Conservation (phyloP, 306 rosid species). For the Datisca glomerata region DNA sequence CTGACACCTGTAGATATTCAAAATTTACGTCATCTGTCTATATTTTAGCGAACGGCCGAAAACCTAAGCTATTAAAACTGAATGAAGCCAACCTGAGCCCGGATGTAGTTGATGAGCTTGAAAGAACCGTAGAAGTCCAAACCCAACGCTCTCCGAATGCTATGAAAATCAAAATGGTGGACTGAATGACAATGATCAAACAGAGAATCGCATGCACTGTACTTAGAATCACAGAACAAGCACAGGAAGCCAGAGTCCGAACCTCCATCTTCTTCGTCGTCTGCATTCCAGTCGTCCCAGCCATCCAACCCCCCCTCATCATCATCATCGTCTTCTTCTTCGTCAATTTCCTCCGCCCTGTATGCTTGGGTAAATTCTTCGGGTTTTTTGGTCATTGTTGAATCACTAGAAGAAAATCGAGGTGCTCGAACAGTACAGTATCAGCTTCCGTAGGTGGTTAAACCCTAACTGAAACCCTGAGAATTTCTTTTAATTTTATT, state of each 20-base stretch:
- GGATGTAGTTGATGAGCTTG: constrained; percentile 71
- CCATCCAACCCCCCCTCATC: constrained; percentile 20
- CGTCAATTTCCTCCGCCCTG: background rate
- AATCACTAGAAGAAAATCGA: too few relatives aligned
- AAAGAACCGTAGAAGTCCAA: constrained; percentile 70
- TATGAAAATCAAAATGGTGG: constrained; percentile 59
- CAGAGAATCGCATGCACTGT: constrained; percentile 23
- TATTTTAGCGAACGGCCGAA: too few relatives aligned
- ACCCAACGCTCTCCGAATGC: constrained; percentile 20
- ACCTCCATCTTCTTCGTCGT: constrained; percentile 23
- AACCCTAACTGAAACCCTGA: too few relatives aligned
- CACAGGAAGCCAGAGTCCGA: constrained; percentile 32
- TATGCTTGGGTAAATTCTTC: too few relatives aligned
- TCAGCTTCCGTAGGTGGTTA: too few relatives aligned
- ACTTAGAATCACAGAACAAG: constrained; percentile 57
- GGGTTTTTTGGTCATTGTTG: too few relatives aligned
- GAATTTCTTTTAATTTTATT: too few relatives aligned
- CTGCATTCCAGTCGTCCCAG: constrained; percentile 64
- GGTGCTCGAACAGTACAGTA: too few relatives aligned
- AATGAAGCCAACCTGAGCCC: constrained; percentile 40
- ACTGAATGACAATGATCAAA: constrained; percentile 45
- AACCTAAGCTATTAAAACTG: too few relatives aligned
- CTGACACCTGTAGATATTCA: constrained; percentile 38
- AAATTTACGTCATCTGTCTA: too few relatives aligned
- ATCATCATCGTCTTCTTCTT: constrained; percentile 15